phyloP scores from a whole-genome alignment of 2,329 filamentous ascomycete species.

The Clonostachys rhizophaga region DNA sequence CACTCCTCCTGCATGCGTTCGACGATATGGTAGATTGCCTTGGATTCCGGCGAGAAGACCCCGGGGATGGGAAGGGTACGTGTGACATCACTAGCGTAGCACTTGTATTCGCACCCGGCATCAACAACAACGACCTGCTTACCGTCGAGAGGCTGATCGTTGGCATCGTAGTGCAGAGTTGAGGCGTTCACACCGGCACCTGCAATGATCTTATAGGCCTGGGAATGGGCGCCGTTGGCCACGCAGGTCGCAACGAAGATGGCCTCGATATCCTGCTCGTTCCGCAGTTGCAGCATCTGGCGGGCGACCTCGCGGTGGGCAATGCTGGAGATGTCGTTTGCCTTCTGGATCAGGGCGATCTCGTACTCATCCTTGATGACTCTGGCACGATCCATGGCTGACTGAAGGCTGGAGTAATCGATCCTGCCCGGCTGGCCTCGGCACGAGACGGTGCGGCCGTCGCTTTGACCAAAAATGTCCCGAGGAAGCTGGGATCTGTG shows the following conservation, averaged over 20 bases:
- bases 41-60: slow-evolving; percentile 61
- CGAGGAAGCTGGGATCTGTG: slow-evolving; percentile 37
- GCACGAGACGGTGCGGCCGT: slow-evolving; percentile 11
- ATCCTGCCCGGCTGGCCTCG: slow-evolving; percentile 24
- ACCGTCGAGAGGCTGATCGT: slow-evolving; percentile 66
- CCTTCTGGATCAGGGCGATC: slow-evolving; percentile 73
- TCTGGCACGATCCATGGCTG: slow-evolving; percentile 74
- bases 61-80: slow-evolving; percentile 78
- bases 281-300: slow-evolving; percentile 56
- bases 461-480: neutral
- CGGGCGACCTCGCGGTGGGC: slow-evolving; percentile 73
- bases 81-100: slow-evolving; percentile 88
- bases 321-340: slow-evolving; percentile 72
- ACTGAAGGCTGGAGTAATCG: slow-evolving; percentile 50
- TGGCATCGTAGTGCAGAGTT: slow-evolving; percentile 81
- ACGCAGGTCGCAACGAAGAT: slow-evolving; percentile 71
- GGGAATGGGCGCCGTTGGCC: slow-evolving; percentile 65
- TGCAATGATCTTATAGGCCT: slow-evolving; percentile 87
- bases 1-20: slow-evolving; percentile 75
- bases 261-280: slow-evolving; percentile 81
- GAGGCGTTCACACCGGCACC: slow-evolving; percentile 78
- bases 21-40: slow-evolving; percentile 73
- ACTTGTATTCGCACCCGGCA: slow-evolving; percentile 78
- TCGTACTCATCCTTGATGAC: slow-evolving; percentile 86
- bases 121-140: slow-evolving; percentile 78